These are phyloP conservation scores for Sisymbrium altissimum DNA, from an alignment of 345 rosid species.

Conservation along the genomic window DNA sequence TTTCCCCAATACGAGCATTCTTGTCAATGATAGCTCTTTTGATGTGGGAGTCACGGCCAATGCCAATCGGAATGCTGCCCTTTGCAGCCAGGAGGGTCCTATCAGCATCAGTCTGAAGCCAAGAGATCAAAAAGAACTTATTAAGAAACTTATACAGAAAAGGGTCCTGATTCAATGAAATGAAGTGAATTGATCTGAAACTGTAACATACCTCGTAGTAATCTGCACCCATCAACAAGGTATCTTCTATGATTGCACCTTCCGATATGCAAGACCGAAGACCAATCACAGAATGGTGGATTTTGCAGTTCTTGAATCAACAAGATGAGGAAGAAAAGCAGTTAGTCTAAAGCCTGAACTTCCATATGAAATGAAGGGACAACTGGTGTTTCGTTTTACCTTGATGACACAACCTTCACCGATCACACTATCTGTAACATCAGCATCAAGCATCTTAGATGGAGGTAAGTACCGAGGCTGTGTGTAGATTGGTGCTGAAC, in stretches of 20 bases:
- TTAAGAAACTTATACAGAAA: not conserved
- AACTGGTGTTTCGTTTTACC: conserved; percentile 38
- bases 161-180: not conserved
- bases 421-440: conserved; percentile 92
- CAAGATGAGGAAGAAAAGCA: not conserved
- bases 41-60: conserved; percentile 79
- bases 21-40: conserved; percentile 96
- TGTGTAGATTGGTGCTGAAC: conserved; percentile 94
- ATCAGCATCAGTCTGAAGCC: conserved; percentile 76
- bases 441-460: conserved; percentile 98
- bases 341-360: not conserved
- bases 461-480: conserved; percentile 97
- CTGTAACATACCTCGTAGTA: conserved; percentile 67
- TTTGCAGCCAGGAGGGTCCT: conserved; percentile 80
- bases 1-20: conserved; percentile 86
- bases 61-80: conserved; percentile 89
- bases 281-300: conserved; percentile 93
- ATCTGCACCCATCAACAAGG: conserved; percentile 93
- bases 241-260: conserved; percentile 92
- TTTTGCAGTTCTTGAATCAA: conserved; percentile 72
- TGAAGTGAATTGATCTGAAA: not conserved
- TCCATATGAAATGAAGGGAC: not conserved
- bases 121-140: not conserved
- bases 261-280: conserved; percentile 94
- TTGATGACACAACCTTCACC: conserved; percentile 98